Base-by-base conservation (phyloP, 1,284 basidiomycete species). In the Xanthoconium separans region DNA sequence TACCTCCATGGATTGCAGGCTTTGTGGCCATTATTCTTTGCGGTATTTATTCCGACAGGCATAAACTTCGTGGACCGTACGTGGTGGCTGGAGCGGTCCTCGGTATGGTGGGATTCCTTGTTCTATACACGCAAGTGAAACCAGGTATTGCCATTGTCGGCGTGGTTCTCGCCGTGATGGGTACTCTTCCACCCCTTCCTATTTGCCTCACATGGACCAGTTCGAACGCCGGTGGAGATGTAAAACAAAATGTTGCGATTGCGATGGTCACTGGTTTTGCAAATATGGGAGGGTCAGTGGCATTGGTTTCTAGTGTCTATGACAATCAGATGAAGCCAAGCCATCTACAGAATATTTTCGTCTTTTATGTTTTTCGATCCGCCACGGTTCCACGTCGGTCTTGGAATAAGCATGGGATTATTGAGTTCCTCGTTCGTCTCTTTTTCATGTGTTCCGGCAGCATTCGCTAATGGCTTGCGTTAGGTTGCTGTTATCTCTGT, bases 221-320 rank as follows among this genome's bases (percentile, higher is more conserved):
- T 20, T 78, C 78, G 44, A 81, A 81, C 55, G 74, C 74, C n/a
- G 82, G 82, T 43, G 84, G 84, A 16, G 78, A 79, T 51, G 57
- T 76, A 57, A 78, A 83, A 61, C 71, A 74, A 44, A 73, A 73
- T 56, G 78, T 82, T 33, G 76, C 73, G 0, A 66, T 83, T 50
- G 83, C 79, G 6, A 79, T 83, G 70, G 74, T 82, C n/a, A 77
- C 76, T 58, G 78, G 79, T 6, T 53, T 80, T 46, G 79, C 76
- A 39, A 82, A 81, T 60, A 63, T 78, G 16, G 81, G 81, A 65
- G 80, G 80, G 79, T 77, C 50, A 51, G 68, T 50, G 2, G 1
- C 7, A 3, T 31, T 47, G 4, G 13, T 36, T 18, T 34, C 3
- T 6, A 2, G 6, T 2, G 3, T 50, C n/a, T 27, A 2, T 31